Base-by-base conservation (phyloP, 768 basidiomycete genomes). In the Lactifluus pinguis region DNA sequence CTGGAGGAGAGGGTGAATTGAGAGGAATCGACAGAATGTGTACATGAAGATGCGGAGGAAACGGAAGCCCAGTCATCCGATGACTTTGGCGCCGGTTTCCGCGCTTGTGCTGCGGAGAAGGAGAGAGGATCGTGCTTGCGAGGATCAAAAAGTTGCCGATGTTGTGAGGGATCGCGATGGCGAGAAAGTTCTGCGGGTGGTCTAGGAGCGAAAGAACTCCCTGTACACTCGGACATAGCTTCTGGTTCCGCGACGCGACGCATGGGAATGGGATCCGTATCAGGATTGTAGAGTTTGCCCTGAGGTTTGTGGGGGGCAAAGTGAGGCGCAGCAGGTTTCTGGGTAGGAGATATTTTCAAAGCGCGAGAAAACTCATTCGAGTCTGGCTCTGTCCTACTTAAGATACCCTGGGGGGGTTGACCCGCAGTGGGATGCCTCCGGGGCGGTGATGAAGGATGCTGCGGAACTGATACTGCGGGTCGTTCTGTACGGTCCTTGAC, bases 51-150 rank as follows among this genome's bases (percentile, higher is more conserved):
- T 0, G 82, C 82, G 0, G 86, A 89, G 0, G 87, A 87, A 0
- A 85, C 85, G 14, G 86, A 89, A 29, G 89, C 75, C 59, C 85
- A 83, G 67, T 90, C 89, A 30, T 77, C 83, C 1, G 86, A 84
- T 10, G 79, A 77, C 65, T 84, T 84, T 29, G 82, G 78, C n/a
- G 79, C 66, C 0, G 80, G 77, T 6, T 80, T 79, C 44, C 69
- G 80, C 4, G 82, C 75, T 39, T 83, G 79, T n/a, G 57, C 56
- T 38, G 85, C 80, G 42, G 83, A 76, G 73, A 98, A 98, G 11
- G 87, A 82, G 36, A 93, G 82, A 0, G 97, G 92, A 71, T 98
- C 92, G 71, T 98, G 90, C 68, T 91, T 85, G 42, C 89, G 80
- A 61, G 89, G 91, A 69, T 98, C 93, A 60, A 93, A 95, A 0